phyloP scores from a whole-genome alignment of 148 eudicot genomes.

The Amaranthus cruentus region DNA sequence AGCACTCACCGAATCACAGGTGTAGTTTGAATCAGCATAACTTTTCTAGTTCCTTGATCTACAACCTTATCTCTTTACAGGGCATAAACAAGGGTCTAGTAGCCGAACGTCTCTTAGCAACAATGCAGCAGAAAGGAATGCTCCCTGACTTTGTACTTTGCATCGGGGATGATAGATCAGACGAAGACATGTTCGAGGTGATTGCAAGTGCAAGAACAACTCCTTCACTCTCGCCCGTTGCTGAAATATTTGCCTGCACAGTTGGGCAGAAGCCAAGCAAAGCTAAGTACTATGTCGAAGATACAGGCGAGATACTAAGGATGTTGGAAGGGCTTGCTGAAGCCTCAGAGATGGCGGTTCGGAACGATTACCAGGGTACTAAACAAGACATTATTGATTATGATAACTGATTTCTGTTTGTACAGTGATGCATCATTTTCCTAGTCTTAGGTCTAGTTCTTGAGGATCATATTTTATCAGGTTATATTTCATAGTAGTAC shows the following conservation, averaged over 20 bases:
- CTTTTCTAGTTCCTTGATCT: not conserved
- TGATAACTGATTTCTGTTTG: constrained; percentile 19
- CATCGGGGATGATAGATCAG: constrained; percentile 77
- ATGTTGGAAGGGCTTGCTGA: constrained; percentile 62
- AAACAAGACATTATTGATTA: constrained; percentile 25
- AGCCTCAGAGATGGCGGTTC: constrained; percentile 43
- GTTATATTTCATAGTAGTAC: not conserved
- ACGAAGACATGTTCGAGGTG: constrained; percentile 86
- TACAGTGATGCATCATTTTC: constrained; percentile 13
- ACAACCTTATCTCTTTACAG: constrained; percentile 22
- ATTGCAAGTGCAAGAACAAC: constrained; percentile 50
- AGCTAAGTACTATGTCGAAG: constrained; percentile 72
- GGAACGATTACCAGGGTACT: constrained; percentile 18
- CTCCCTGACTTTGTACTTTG: constrained; percentile 80
- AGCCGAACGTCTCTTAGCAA: constrained; percentile 54
- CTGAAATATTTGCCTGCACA: constrained; percentile 72
- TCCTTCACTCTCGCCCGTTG: constrained; percentile 57
- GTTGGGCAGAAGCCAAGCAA: constrained; percentile 82
- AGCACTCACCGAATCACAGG: too few species aligned
- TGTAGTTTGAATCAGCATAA: not conserved
- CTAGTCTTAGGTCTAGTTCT: not conserved
- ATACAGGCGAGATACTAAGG: constrained; percentile 51
- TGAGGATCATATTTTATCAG: not conserved
- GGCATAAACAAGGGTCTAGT: constrained; percentile 70
- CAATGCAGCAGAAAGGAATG: constrained; percentile 53